A percentile compares a stretch with the other conserved stretches of the same genome.
Conservation (phyloP, 2,329 filamentous ascomycete species). For the Neopestalotiopsis sp. region DNA sequence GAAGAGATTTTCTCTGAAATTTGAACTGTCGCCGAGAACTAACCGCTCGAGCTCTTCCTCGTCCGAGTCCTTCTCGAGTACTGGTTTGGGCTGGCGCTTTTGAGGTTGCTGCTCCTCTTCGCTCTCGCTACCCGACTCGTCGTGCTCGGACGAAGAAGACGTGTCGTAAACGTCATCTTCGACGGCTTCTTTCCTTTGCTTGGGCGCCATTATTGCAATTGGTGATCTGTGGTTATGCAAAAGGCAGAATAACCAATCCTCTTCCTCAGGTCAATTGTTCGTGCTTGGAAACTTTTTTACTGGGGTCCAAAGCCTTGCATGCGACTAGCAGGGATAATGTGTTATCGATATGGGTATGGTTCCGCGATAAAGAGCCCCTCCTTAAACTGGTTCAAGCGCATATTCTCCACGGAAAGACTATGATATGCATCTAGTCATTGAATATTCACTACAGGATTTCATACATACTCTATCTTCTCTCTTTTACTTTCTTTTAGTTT, state of each 20-base stretch:
- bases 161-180: slow-evolving; percentile 23
- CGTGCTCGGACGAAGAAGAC: slow-evolving; percentile 23
- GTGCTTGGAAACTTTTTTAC: slow-evolving; percentile 18
- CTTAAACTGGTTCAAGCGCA: slow-evolving; percentile 4
- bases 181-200: neutral
- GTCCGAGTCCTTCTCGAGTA: slow-evolving; percentile 74
- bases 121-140: slow-evolving; percentile 17
- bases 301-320: slow-evolving; percentile 16
- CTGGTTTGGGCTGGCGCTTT: slow-evolving; percentile 30
- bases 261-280: slow-evolving; percentile 4
- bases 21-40: slow-evolving; percentile 86
- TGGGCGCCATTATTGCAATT: slow-evolving; percentile 13
- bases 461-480: neutral
- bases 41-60: slow-evolving; percentile 87
- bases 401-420: neutral
- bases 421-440: slow-evolving; percentile 1
- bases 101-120: slow-evolving; percentile 34
- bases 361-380: slow-evolving; percentile 4
- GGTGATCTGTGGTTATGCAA: neutral
- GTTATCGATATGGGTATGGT: neutral
- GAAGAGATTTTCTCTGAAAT: slow-evolving; percentile 78
- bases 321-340: slow-evolving; percentile 9
- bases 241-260: neutral
- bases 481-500: too few relatives aligned
- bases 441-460: neutral